A percentile compares a stretch with the other conserved stretches of the same genome.
These are phyloP conservation scores for Trichoderma simmonsii DNA, from an alignment of 2,329 filamentous ascomycete species.

Conservation along the genomic window DNA sequence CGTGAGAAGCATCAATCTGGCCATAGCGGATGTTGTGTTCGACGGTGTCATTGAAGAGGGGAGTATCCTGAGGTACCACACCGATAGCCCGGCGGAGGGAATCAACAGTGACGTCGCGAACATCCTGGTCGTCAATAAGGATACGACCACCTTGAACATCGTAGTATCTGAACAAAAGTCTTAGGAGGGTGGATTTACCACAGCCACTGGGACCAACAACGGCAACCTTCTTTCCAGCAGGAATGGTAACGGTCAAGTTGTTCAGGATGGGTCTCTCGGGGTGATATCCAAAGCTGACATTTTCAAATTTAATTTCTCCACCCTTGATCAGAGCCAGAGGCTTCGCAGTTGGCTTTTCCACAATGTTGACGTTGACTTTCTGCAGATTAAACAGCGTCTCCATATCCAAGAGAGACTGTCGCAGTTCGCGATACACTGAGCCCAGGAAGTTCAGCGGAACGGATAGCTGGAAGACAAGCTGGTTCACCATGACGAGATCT, in stretches of 20 bases:
- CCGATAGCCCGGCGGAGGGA: constrained; percentile 83
- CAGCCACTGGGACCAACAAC: constrained; percentile 94
- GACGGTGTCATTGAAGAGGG: constrained; percentile 94
- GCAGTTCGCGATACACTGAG: constrained; percentile 93
- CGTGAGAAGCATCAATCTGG: constrained; percentile 69
- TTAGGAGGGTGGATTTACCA: constrained; percentile 90
- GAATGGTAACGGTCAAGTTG: constrained; percentile 82
- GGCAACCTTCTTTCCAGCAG: constrained; percentile 92
- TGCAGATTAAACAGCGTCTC: constrained; percentile 97
- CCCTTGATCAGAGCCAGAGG: constrained; percentile 69
- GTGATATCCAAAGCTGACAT: constrained; percentile 92
- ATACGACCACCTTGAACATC: constrained; percentile 84
- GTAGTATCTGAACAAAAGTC: constrained; percentile 91
- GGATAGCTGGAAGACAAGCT: constrained; percentile 95
- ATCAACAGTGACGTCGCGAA: constrained; percentile 77
- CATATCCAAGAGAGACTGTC: constrained; percentile 96
- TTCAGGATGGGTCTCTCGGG: constrained; percentile 81
- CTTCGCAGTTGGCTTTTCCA: constrained; percentile 71
- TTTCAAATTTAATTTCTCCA: constrained; percentile 90
- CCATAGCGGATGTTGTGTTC: constrained; percentile 96
- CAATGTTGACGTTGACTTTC: constrained; percentile 88
- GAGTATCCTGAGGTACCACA: constrained; percentile 95
- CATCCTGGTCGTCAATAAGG: constrained; percentile 87
- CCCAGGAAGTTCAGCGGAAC: constrained; percentile 96
- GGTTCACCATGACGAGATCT: constrained; percentile 97